Evolutionary conservation across 805 yeast genomes (phyloP).

Genomic region (Spathaspora sp.): DNA sequence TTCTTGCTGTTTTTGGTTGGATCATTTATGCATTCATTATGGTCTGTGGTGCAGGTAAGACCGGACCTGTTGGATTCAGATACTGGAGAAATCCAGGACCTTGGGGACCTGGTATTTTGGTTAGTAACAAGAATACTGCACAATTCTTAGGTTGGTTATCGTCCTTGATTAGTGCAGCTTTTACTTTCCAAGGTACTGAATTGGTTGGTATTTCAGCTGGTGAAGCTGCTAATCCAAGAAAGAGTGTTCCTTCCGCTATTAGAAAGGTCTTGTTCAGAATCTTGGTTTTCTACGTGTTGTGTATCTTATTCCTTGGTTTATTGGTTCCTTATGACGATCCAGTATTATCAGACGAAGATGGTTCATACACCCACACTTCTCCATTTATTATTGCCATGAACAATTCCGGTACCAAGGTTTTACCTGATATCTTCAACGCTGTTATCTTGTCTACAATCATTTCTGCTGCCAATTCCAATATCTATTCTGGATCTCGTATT

Average conservation of each 20-base stretch:
- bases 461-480: slow-evolving; percentile 78
- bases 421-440: slow-evolving; percentile 71
- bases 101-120: slow-evolving; percentile 63
- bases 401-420: slow-evolving; percentile 61
- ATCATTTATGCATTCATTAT: slow-evolving; percentile 61
- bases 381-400: slow-evolving; percentile 72
- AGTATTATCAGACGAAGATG: slow-evolving; percentile 36
- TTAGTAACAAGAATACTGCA: slow-evolving; percentile 45
- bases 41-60: slow-evolving; percentile 71
- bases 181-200: slow-evolving; percentile 79
- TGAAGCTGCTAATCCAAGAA: slow-evolving; percentile 67
- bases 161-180: slow-evolving; percentile 70
- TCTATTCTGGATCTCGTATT: slow-evolving; percentile 69
- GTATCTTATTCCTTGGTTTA: slow-evolving; percentile 66
- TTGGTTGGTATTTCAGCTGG: slow-evolving; percentile 74
- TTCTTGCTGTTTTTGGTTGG: slow-evolving; percentile 69
- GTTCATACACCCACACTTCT: slow-evolving; percentile 47
- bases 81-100: slow-evolving; percentile 81
- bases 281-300: slow-evolving; percentile 58
- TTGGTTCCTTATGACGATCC: slow-evolving; percentile 68
- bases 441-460: slow-evolving; percentile 62
- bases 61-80: slow-evolving; percentile 74
- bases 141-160: slow-evolving; percentile 68
- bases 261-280: slow-evolving; percentile 67
- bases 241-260: slow-evolving; percentile 68